A percentile compares a stretch with the other conserved stretches of the same genome.
These are phyloP conservation scores for Chlorophyllum brunneum DNA, from an alignment of 768 basidiomycete genomes.

Conservation along the genomic window DNA sequence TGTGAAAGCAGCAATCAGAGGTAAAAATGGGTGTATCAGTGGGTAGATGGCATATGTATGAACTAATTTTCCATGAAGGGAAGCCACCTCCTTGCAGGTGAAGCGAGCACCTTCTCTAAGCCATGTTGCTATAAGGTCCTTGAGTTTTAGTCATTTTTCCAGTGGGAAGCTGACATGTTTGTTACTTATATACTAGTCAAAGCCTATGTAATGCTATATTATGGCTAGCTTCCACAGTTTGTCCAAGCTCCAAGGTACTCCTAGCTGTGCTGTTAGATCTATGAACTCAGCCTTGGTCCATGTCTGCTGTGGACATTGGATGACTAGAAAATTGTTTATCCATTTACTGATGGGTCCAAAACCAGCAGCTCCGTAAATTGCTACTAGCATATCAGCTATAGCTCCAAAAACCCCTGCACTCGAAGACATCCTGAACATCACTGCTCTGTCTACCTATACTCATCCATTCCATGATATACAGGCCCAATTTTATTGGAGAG, in stretches of 20 bases:
- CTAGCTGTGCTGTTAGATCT: slow-evolving; percentile 20
- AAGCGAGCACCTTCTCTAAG: neutral
- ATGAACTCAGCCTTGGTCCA: slow-evolving; percentile 28
- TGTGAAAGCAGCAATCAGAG: slow-evolving; percentile 9
- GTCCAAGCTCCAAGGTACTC: slow-evolving; percentile 27
- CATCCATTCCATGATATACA: slow-evolving; percentile 28
- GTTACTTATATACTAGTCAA: slow-evolving; percentile 28
- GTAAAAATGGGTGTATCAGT: slow-evolving; percentile 23
- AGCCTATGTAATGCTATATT: slow-evolving; percentile 27
- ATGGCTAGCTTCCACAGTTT: slow-evolving; percentile 22
- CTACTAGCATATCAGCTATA: slow-evolving; percentile 30
- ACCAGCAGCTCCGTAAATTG: slow-evolving; percentile 22
- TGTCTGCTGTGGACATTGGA: slow-evolving; percentile 18
- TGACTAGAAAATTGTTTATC: slow-evolving; percentile 35
- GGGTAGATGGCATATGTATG: slow-evolving; percentile 25
- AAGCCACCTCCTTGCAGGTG: slow-evolving; percentile 17
- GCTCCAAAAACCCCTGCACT: slow-evolving; percentile 31
- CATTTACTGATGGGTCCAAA: slow-evolving; percentile 28
- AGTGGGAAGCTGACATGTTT: slow-evolving; percentile 20
- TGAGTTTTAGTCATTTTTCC: neutral
- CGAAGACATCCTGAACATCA: slow-evolving; percentile 28
- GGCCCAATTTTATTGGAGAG: slow-evolving; percentile 29
- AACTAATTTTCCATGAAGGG: slow-evolving; percentile 28
- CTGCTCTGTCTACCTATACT: slow-evolving; percentile 30
- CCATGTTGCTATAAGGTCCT: slow-evolving; percentile 15